Evolutionary conservation across 345 rosid species (phyloP).

Genomic region (Salix exigua): DNA sequence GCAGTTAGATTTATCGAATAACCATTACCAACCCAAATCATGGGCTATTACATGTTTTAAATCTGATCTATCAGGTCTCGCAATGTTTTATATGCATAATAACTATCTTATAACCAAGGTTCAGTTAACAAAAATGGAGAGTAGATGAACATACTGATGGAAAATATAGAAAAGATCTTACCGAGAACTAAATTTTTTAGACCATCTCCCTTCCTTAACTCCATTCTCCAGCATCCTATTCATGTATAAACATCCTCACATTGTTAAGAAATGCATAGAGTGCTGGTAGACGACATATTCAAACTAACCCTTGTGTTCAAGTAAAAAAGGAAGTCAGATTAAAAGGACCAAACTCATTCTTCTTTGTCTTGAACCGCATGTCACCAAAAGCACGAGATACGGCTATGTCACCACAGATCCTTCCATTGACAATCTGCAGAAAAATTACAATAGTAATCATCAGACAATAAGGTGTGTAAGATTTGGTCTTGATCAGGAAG

Average conservation of each 20-base stretch:
- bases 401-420: constrained; percentile 93
- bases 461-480: constrained; percentile 5
- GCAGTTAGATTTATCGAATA: neutral
- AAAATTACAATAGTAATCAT: constrained; percentile 8
- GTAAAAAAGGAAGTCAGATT: constrained; percentile 1
- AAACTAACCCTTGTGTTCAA: neutral
- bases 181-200: constrained; percentile 88
- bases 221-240: constrained; percentile 89
- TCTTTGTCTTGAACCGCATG: constrained; percentile 81
- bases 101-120: too few species aligned
- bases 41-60: neutral
- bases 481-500: neutral
- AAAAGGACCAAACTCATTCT: constrained; percentile 56
- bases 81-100: too few species aligned
- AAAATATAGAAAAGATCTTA: constrained; percentile 21
- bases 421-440: constrained; percentile 70
- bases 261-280: constrained; percentile 11
- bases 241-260: constrained; percentile 4
- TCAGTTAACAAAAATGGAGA: neutral
- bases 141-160: neutral
- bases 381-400: constrained; percentile 97
- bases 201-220: constrained; percentile 75
- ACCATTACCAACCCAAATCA: neutral
- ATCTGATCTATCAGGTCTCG: too few species aligned
- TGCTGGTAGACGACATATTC: neutral